A percentile compares a stretch with the other conserved stretches of the same genome.
Conservation (phyloP, 225 moss, liverwort and hornwort species). For the Rhytidiadelphus loreus region DNA sequence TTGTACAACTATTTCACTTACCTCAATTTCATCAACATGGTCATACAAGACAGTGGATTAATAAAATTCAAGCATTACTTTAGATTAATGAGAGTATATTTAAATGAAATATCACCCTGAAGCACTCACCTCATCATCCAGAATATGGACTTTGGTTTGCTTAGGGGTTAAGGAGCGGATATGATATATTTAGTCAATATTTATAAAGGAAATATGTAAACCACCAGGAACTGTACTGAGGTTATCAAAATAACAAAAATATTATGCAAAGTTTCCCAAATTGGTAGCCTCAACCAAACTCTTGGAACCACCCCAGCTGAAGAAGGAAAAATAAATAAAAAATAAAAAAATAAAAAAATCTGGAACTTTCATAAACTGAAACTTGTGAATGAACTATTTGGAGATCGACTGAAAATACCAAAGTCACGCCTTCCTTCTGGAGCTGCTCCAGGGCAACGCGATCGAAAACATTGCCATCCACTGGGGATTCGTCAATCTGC, state of each 20-base stretch:
- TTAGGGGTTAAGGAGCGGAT: neutral
- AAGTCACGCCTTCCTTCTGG: slow-evolving; percentile 93
- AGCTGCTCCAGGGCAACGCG: slow-evolving; percentile 80
- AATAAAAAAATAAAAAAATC: too few species aligned
- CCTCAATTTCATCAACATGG: neutral
- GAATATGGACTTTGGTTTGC: neutral
- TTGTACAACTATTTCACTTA: neutral
- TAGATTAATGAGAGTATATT: neutral
- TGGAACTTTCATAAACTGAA: neutral
- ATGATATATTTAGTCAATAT: neutral
- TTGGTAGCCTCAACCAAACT: neutral
- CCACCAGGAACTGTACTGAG: neutral
- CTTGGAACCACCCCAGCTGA: neutral
- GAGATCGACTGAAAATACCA: slow-evolving; percentile 38
- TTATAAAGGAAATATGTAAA: neutral
- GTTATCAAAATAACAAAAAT: neutral
- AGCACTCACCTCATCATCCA: neutral
- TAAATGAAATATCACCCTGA: neutral
- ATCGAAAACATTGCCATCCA: slow-evolving; percentile 95
- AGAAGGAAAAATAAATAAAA: neutral
- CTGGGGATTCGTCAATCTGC: slow-evolving; percentile 99
- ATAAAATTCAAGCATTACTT: neutral
- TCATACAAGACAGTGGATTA: neutral
- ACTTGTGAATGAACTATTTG: neutral
- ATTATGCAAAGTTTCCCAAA: neutral